Base-by-base conservation (phyloP, 352 stramenopile species). In the Aphanomyces astaci region DNA sequence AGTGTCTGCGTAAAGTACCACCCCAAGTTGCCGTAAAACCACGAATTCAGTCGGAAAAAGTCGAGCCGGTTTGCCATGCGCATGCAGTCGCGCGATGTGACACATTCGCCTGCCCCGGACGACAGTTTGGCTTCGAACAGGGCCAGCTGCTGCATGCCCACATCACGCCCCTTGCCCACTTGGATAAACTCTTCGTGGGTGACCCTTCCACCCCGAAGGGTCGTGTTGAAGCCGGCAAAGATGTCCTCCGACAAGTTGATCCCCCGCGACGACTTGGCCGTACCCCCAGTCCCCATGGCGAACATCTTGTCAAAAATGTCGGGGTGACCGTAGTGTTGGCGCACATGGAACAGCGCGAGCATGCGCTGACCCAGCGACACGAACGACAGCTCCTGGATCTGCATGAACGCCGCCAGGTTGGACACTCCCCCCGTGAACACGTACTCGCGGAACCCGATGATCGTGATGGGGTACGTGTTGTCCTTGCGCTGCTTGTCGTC, bases 1-100 rank as follows among this genome's bases (percentile, higher is more conserved):
- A 99, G 87, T 22, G 97, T 96, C 73, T 98, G 97, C 4, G 93
- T 97, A 66, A 99, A 97, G 81, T 99, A 99, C 83, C 97, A 97
- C 56, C 96, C 96, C 75, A 99, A 95, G 71, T 98, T 98, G 73
- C 96, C 96, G 76, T 98, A 99, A 77, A 99, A 99, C 84, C 96
- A 98, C 5, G 90, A 98, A 71, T 98, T 78, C 28, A 99, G 80
- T 67, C 96, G 93, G 78, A 95, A 98, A 69, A 98, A 99, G 73
- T 99, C 96, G 2, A 99, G 79, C 55, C 96, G 88, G 53, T 94
- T 87, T 24, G 92, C 95, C 81, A 99, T 96, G 24, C 96, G 83
- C 78, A 97, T 94, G 0, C 96, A 91, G 80, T 99, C 96, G 63
- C 96, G 87, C 43, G 95, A 98, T 28, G 98, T 89, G 71, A 97